Base-by-base conservation (phyloP, 2,329 filamentous ascomycete species). In the Sphaerulina populicola region DNA sequence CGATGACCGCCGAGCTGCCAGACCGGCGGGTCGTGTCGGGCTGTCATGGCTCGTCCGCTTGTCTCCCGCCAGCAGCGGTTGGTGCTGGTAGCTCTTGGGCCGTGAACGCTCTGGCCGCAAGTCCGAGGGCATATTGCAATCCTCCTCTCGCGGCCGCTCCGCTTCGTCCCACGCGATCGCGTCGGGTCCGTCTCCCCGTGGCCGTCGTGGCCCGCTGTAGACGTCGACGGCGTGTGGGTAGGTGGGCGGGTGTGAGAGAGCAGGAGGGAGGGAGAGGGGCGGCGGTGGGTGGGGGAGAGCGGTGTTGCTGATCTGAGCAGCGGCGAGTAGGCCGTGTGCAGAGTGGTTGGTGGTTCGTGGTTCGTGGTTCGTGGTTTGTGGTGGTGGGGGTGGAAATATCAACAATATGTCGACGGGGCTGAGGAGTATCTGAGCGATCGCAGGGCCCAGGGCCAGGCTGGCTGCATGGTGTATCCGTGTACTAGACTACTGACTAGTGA, bases 1-100 rank as follows among this genome's bases (percentile, higher is more conserved):
- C 10, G 84, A 84, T 38, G 82, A 85, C 51, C 79, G 74, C 50
- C 80, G 75, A 39, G 74, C 52, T n/a, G 63, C 72, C 55, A 78
- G 70, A 21, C 64, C 60, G 12, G 72, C 18, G 4, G 18, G 69
- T 41, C 67, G 64, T 29, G 62, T 58, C n/a, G 64, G 62, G 47
- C 57, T 68, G 55, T 69, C 70, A 60, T 69, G 72, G 59, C 60
- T 66, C 52, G 60, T 64, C 57, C 65, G 60, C 53, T 68, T 69
- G 57, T 71, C 69, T 33, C 67, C 55, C 5, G 38, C 49, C 30
- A 84, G 70, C 57, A 83, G 66, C 21, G 80, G 80, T 56, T 62
- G 55, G 39, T 75, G 70, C 48, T 77, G 70, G 18, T 58, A 50
- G 38, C 51, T 47, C 11, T 45, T 42, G 3, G 55, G 40, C 31